Evolutionary conservation across 2,329 filamentous ascomycete genomes (phyloP).

Genomic region (Colletotrichum salicis): DNA sequence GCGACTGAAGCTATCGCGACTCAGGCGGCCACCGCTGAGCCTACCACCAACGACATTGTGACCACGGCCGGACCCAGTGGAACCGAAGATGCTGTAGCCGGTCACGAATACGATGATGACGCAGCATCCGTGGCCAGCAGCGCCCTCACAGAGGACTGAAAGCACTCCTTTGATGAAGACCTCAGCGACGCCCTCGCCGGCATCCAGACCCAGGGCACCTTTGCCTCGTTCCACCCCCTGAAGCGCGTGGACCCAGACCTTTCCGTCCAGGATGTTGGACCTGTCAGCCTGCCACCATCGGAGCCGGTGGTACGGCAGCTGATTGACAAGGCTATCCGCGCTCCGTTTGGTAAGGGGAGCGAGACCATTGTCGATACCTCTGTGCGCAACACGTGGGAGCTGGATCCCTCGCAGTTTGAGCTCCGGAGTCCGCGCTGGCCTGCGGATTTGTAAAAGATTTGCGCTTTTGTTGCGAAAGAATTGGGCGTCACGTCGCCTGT

Average conservation of each 20-base stretch:
- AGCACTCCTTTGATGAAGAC: conserved; percentile 16
- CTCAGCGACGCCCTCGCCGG: conserved; percentile 16
- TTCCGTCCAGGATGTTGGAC: conserved; percentile 36
- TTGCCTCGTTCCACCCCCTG: conserved; percentile 29
- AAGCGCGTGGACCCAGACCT: conserved; percentile 21
- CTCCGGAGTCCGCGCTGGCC: conserved; percentile 50
- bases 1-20: neutral
- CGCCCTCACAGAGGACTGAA: neutral
- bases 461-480: conserved; percentile 38
- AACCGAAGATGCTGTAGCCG: neutral
- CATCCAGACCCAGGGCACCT: conserved; percentile 36
- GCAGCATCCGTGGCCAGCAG: neutral
- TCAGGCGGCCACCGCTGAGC: neutral
- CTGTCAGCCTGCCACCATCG: conserved; percentile 41
- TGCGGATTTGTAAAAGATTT: conserved; percentile 39
- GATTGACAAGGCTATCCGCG: conserved; percentile 42
- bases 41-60: neutral
- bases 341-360: conserved; percentile 51
- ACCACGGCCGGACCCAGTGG: neutral
- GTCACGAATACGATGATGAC: neutral
- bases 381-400: conserved; percentile 56
- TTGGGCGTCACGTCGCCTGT: conserved; percentile 47
- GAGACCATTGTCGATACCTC: conserved; percentile 52
- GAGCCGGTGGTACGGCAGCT: conserved; percentile 40
- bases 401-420: conserved; percentile 51